Evolutionary conservation across 108 stramenopile genomes (phyloP), one percentile per base, ranked within the genome.

Genomic region (Thalassiosira profunda): DNA sequence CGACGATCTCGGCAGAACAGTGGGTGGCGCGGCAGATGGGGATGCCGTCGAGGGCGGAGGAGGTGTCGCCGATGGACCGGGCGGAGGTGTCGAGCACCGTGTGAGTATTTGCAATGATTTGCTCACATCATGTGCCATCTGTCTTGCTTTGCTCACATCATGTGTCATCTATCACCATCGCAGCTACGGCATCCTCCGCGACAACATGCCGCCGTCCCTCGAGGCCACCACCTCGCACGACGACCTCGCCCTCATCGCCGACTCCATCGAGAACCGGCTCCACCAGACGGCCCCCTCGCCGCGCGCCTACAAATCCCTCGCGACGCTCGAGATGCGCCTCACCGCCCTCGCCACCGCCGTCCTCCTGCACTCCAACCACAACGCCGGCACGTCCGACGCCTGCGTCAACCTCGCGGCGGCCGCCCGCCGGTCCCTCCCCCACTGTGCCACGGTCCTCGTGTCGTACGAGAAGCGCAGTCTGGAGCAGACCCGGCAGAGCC

Each of bases 241-340:
- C 4, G 52, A 53, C 4, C 52, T 53, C 21, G 5, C 26, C 2
- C 52, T 26, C 21, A 29, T 29, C 5, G 52, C 52, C 52, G 26
- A 21, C 33, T 53, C 52, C 52, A 53, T 53, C 52, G 52, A 53
- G 52, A 53, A 53, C 24, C 29, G 9, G 33, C 52, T 53, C 52
- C 26, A 53, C 15, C 52, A 26, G 33, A 9, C 52, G 1, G 52
- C 52, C 52, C n/a, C 52, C 5, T 53, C 52, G 9, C 25, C 52
- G 5, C 52, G 26, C 6, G 26, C 26, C 30, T 53, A 53, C 26
- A 17, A 31, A 33, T 17, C 52, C 29, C 52, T 53, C 18, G 29
- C 52, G 30, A 53, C 52, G 23, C 52, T 53, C 4, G 52, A 53
- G 15, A 33, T 53, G 6, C 52, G 52, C n/a, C 29, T 53, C 52